Evolutionary conservation across 805 yeast genomes (phyloP).

Genomic region (Myxozyma monticola): DNA sequence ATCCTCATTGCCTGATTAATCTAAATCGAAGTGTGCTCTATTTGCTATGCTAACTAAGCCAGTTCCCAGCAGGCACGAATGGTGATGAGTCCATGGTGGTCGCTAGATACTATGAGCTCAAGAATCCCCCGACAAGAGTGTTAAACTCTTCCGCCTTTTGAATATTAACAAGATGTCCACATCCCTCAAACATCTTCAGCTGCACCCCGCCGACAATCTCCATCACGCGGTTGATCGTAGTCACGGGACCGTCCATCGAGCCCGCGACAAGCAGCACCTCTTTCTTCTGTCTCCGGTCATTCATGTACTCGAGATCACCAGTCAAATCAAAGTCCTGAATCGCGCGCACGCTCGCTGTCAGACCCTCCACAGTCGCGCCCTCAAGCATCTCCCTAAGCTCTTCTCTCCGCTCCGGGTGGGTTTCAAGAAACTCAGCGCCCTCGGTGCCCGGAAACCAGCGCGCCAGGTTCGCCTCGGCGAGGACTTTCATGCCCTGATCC

Average conservation of each 20-base stretch:
- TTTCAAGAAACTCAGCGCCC: slow-evolving; percentile 16
- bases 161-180: slow-evolving; percentile 26
- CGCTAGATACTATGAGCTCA: slow-evolving; percentile 6
- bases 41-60: too few species aligned
- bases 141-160: slow-evolving; percentile 21
- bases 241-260: slow-evolving; percentile 22
- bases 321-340: slow-evolving; percentile 27
- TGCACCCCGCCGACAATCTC: slow-evolving; percentile 15
- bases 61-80: too few species aligned
- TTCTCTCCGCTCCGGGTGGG: slow-evolving; percentile 7
- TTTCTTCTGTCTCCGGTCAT: slow-evolving; percentile 2
- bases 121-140: slow-evolving; percentile 15
- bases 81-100: too few species aligned
- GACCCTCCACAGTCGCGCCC: slow-evolving; percentile 18
- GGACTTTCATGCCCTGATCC: slow-evolving; percentile 22
- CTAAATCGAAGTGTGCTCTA: too few species aligned
- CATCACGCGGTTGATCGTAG: slow-evolving; percentile 13
- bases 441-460: slow-evolving; percentile 27
- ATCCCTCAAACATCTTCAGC: slow-evolving; percentile 6
- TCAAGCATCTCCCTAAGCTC: slow-evolving; percentile 18
- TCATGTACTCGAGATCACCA: slow-evolving; percentile 13
- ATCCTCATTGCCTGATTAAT: too few species aligned
- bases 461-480: slow-evolving; percentile 22
- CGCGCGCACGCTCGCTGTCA: slow-evolving; percentile 24
- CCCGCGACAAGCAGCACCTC: slow-evolving; percentile 25